These are phyloP conservation scores for Micractinium conductrix DNA, from an alignment of 139 green algal genomes.

Conservation along the genomic window DNA sequence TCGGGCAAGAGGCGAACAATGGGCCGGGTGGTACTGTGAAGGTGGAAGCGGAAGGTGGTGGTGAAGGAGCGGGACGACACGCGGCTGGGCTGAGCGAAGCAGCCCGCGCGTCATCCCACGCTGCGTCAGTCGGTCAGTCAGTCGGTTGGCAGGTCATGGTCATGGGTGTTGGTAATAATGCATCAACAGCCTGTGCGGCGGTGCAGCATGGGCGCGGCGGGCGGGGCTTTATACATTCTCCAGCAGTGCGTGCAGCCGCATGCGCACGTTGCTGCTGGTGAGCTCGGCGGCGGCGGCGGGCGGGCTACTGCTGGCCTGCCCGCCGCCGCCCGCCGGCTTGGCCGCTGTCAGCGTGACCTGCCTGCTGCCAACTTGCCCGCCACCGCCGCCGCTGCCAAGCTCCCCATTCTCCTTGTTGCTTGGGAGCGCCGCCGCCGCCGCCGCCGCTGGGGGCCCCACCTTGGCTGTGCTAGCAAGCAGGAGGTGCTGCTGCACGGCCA, in stretches of 20 bases:
- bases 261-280: conserved; percentile 42
- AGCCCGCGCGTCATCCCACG: too few species aligned
- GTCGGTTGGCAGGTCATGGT: too few species aligned
- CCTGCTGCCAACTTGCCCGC: not conserved
- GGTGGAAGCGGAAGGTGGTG: too few species aligned
- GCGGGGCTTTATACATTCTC: conserved; percentile 43
- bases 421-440: not conserved
- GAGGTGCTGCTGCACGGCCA: conserved; percentile 25
- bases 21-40: too few species aligned
- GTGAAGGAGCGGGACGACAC: too few species aligned
- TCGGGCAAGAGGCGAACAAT: too few species aligned
- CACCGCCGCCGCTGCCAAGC: not conserved
- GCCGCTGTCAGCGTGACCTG: conserved; percentile 13
- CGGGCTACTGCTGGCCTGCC: too few species aligned
- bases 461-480: conserved; percentile 23
- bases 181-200: too few species aligned
- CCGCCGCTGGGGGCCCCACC: not conserved
- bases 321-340: not conserved
- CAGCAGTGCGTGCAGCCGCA: conserved; percentile 42
- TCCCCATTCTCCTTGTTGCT: not conserved
- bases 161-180: too few species aligned
- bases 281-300: not conserved
- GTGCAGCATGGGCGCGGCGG: too few species aligned
- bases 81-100: too few species aligned
- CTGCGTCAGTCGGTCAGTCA: too few species aligned